phyloP scores from a whole-genome alignment of 768 basidiomycete species.

The Suillus placidus region DNA sequence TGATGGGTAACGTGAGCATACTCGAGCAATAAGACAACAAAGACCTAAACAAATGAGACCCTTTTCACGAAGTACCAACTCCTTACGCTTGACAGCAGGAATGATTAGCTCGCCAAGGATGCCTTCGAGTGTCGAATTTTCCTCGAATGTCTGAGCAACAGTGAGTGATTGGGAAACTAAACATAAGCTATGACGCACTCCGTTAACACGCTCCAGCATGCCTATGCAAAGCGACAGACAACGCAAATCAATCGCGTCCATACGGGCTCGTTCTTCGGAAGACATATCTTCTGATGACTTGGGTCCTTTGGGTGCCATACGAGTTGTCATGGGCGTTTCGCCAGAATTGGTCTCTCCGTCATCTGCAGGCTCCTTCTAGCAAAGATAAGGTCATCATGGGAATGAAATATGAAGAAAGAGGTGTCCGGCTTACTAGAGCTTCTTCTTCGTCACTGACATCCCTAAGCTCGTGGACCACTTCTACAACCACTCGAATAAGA shows the following conservation, averaged over 20 bases:
- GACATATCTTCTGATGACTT: slow-evolving; percentile 48
- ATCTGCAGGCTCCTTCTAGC: slow-evolving; percentile 28
- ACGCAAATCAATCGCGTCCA: slow-evolving; percentile 69
- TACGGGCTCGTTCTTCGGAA: slow-evolving; percentile 58
- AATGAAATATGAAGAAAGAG: slow-evolving; percentile 2
- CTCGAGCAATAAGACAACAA: slow-evolving; percentile 73
- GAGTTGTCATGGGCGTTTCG: slow-evolving; percentile 30
- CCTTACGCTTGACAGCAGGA: slow-evolving; percentile 88
- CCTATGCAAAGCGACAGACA: slow-evolving; percentile 80
- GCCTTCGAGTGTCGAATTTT: slow-evolving; percentile 72
- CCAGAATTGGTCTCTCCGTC: slow-evolving; percentile 40
- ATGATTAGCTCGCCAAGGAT: slow-evolving; percentile 81
- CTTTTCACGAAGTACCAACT: slow-evolving; percentile 63
- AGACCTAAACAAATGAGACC: slow-evolving; percentile 72
- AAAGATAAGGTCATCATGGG: background rate
- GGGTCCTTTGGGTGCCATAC: slow-evolving; percentile 23
- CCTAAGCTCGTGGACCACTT: slow-evolving; percentile 81
- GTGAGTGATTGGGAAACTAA: background rate
- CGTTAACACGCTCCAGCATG: slow-evolving; percentile 84
- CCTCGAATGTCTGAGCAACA: slow-evolving; percentile 51
- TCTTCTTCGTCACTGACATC: slow-evolving; percentile 45
- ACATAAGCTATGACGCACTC: slow-evolving; percentile 49
- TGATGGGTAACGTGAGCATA: slow-evolving; percentile 7
- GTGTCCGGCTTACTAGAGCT: slow-evolving; percentile 29
- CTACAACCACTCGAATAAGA: slow-evolving; percentile 85